A percentile compares a stretch with the other conserved stretches of the same genome.
Conservation (phyloP, 164 flowering plant genomes). For the Euptelea pleiosperma region DNA sequence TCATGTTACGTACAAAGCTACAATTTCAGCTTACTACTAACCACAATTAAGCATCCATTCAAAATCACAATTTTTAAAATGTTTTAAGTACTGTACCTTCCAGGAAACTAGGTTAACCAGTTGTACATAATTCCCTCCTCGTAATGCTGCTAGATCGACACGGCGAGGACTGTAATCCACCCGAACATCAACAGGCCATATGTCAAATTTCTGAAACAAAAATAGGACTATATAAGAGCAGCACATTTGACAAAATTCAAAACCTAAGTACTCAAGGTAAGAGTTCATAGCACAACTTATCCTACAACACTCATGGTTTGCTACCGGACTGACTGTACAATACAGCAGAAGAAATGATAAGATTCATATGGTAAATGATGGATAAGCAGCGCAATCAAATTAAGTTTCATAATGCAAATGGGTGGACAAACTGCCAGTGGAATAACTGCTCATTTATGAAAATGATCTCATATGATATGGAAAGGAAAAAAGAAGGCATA, state of each 20-base stretch:
- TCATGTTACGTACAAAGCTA: background rate
- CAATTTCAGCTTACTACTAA: background rate
- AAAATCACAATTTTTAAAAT: background rate
- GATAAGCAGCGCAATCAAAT: background rate
- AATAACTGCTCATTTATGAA: too few species aligned
- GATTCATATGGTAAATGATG: background rate
- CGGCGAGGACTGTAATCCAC: conserved; percentile 83
- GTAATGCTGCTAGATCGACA: conserved; percentile 79
- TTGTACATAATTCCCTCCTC: conserved; percentile 89
- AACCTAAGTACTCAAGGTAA: conserved; percentile 1
- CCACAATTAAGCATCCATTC: background rate
- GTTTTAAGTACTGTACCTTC: conserved; percentile 60
- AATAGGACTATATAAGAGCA: conserved; percentile 1
- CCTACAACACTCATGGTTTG: background rate
- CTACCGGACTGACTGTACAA: background rate
- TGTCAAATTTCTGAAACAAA: conserved; percentile 75
- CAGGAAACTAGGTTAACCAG: conserved; percentile 87
- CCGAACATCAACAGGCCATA: conserved; percentile 67
- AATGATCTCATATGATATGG: too few species aligned
- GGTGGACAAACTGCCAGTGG: background rate
- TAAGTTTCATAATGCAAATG: too few species aligned
- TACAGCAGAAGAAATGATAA: background rate
- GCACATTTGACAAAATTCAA: conserved; percentile 1
- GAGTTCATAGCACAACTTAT: background rate
- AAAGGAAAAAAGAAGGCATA: background rate